Evolutionary conservation across 208 protist species (phyloP).

Genomic region (Leishmania mexicana): DNA sequence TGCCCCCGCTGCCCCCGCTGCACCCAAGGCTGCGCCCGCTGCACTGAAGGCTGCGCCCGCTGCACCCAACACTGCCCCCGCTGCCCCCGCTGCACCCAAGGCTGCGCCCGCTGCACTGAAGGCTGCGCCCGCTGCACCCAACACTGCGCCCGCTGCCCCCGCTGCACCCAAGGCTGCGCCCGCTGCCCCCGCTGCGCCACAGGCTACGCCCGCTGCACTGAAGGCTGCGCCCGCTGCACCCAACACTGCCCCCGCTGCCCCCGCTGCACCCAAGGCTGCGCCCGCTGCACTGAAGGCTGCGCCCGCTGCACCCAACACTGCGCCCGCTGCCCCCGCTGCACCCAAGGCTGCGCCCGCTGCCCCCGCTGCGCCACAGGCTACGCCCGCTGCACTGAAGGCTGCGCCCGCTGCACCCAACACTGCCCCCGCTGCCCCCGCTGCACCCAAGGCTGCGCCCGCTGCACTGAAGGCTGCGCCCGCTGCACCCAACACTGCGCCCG

Average conservation of each 20-base stretch:
- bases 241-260: background rate
- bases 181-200: background rate
- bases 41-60: background rate
- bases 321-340: background rate
- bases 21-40: background rate
- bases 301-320: background rate
- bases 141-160: background rate
- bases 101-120: background rate
- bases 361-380: background rate
- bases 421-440: constrained; percentile 6
- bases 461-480: constrained; percentile 25
- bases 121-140: background rate
- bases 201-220: background rate
- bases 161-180: background rate
- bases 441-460: constrained; percentile 22
- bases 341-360: background rate
- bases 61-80: background rate
- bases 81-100: background rate
- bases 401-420: background rate
- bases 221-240: background rate
- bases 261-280: background rate
- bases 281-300: background rate
- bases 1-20: background rate
- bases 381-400: background rate
- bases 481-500: constrained; percentile 16